Conservation (phyloP, 352 stramenopile species). For the Aphanomyces astaci region DNA sequence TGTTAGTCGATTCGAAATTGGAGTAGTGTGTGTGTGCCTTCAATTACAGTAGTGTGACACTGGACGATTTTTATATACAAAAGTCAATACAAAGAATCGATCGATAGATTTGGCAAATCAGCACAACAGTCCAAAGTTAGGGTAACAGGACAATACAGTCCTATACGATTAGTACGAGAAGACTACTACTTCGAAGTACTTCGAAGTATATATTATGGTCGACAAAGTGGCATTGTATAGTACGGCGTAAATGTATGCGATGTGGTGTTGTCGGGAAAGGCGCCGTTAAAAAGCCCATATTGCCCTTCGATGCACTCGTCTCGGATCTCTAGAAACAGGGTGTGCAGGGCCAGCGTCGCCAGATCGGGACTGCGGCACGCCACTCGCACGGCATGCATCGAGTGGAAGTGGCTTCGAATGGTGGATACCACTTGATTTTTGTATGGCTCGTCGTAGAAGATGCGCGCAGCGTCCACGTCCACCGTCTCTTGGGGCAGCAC, state of each 20-base stretch:
- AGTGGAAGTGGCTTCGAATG: not conserved
- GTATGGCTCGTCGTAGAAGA: conserved; percentile 19
- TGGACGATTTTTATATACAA: too few relatives aligned
- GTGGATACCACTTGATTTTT: not conserved
- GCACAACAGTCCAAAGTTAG: too few relatives aligned
- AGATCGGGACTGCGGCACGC: too few relatives aligned
- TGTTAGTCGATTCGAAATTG: too few relatives aligned
- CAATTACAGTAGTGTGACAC: too few relatives aligned
- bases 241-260: not conserved
- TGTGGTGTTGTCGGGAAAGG: not conserved
- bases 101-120: too few relatives aligned
- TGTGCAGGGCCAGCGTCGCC: conserved; percentile 8
- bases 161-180: too few relatives aligned
- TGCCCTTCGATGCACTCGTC: conserved; percentile 14
- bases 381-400: not conserved
- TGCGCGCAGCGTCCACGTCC: not conserved
- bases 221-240: not conserved
- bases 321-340: conserved; percentile 17
- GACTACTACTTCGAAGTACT: too few relatives aligned
- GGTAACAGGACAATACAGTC: too few relatives aligned
- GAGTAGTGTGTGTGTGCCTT: too few relatives aligned
- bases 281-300: conserved; percentile 2
- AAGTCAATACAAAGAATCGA: too few relatives aligned
- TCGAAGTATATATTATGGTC: too few relatives aligned
- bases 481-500: conserved; percentile 11